phyloP scores from a whole-genome alignment of 495 filamentous ascomycete species.

The Thermothielavioides terrestris region DNA sequence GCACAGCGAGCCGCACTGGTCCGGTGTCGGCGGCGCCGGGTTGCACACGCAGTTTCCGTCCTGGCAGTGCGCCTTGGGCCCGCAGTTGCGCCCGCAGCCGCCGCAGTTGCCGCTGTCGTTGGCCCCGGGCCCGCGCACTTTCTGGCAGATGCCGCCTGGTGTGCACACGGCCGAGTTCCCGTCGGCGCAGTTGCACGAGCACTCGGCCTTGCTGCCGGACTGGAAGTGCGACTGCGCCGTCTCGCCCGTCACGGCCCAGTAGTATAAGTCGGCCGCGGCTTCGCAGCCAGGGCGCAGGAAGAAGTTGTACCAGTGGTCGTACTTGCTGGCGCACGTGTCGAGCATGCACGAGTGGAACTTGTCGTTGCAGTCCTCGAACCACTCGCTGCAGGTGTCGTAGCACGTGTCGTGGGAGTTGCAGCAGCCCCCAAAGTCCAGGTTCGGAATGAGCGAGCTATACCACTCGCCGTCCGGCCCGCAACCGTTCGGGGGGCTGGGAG shows the following conservation, averaged over 20 bases:
- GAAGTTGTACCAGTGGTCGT: not conserved
- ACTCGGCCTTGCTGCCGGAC: not conserved
- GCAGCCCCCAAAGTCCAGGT: slow-evolving; percentile 13
- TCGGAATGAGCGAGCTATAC: not conserved
- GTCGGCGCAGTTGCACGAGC: slow-evolving; percentile 1
- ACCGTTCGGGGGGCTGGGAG: slow-evolving; percentile 6
- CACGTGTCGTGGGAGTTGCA: slow-evolving; percentile 13
- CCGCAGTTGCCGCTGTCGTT: slow-evolving; percentile 14
- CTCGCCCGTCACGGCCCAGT: not conserved
- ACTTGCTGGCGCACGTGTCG: too few species aligned
- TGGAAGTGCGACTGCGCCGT: slow-evolving; percentile 3
- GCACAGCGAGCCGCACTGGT: slow-evolving; percentile 12
- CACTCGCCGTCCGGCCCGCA: not conserved
- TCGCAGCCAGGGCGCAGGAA: slow-evolving; percentile 5
- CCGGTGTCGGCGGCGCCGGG: too few species aligned
- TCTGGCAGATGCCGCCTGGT: too few species aligned
- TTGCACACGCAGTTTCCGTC: slow-evolving; percentile 8
- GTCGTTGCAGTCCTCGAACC: slow-evolving; percentile 11
- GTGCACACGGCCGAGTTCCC: not conserved
- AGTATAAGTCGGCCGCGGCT: slow-evolving; percentile 9
- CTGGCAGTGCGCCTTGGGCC: slow-evolving; percentile 8
- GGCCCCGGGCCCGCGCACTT: not conserved
- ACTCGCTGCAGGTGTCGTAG: slow-evolving; percentile 7
- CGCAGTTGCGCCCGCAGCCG: slow-evolving; percentile 10
- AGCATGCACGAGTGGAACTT: slow-evolving; percentile 12